Base-by-base conservation (phyloP, 2,329 filamentous ascomycete species). In the Sporothrix protearum region DNA sequence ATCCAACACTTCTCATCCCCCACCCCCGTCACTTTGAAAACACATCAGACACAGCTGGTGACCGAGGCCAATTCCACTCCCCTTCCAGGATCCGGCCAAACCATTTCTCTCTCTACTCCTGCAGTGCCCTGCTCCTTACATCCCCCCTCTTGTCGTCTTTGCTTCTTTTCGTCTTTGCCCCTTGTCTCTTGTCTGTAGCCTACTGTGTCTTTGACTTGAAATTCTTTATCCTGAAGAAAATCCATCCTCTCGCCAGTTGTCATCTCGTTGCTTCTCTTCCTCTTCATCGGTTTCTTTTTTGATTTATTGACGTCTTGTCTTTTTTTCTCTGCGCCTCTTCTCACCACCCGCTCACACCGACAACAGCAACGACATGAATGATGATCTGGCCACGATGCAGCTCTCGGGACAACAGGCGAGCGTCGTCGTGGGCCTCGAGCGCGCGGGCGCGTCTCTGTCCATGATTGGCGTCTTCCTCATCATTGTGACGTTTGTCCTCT, bases 401-500 rank as follows among this genome's bases (percentile, higher is more conserved):
- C 76, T 85, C n/a, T 76, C 78, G 0, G 61, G 74, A 8, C 73
- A 78, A 3, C 80, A 86, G 74, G 78, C 82, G 68, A 74, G 79
- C 16, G 80, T 80, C 9, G 81, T 87, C 59, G 81, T 85, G 25
- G 76, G 81, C 59, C 80, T 87, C 67, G 87, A 88, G 78, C 82
- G 86, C 73, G 79, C 84, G 59, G 87, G 87, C 42, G 86, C 86
- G 10, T 82, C 82, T 16, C 75, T 88, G 72, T 88, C 86, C 28
- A 76, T 88, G 70, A 75, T 84, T 6, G 83, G 84, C 2, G 84
- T 88, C 12, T 71, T 83, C 30, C 78, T 84, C 39, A 85, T 89
- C 71, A 84, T 88, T 73, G 55, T 86, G 72, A 84, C 86, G 14
- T 89, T 85, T 72, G 81, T 79, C 14, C 67, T 83, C 1, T 85